A percentile compares a stretch with the other conserved stretches of the same genome.
Conservation (phyloP, 2,329 filamentous ascomycete species). For the Colletotrichum phormii region DNA sequence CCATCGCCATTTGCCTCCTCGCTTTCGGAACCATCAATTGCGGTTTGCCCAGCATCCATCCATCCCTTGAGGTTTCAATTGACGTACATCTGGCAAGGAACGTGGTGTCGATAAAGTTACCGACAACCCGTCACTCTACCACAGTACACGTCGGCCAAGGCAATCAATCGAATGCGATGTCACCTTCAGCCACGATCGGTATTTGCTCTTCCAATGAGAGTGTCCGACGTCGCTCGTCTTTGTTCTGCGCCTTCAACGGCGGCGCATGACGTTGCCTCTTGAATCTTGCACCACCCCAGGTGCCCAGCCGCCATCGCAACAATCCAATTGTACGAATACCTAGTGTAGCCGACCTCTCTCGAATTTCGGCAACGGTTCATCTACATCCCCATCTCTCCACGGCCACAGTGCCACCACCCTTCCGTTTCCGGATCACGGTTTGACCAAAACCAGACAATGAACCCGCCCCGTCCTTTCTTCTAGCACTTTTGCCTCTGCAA, state of each 20-base stretch:
- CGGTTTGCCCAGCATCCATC: background rate
- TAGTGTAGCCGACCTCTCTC: background rate
- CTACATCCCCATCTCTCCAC: constrained; percentile 2
- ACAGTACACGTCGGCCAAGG: background rate
- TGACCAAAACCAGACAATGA: background rate
- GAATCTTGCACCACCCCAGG: background rate
- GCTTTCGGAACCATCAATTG: background rate
- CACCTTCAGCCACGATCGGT: background rate
- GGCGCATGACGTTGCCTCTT: background rate
- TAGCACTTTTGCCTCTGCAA: constrained; percentile 5
- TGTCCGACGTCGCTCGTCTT: background rate
- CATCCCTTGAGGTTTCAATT: background rate
- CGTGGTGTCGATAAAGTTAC: background rate
- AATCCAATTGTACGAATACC: background rate
- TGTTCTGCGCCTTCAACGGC: background rate
- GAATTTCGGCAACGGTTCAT: background rate
- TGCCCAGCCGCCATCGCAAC: background rate
- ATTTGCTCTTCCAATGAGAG: background rate
- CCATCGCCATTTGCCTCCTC: background rate
- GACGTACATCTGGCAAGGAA: background rate
- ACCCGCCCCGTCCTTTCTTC: background rate
- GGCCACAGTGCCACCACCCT: background rate
- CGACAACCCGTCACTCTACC: background rate
- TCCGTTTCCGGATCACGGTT: background rate
- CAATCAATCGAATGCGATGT: background rate